A percentile compares a stretch with the other conserved stretches of the same genome.
Conservation (phyloP, 2,329 filamentous ascomycete species). For the Calonectria crousiana region DNA sequence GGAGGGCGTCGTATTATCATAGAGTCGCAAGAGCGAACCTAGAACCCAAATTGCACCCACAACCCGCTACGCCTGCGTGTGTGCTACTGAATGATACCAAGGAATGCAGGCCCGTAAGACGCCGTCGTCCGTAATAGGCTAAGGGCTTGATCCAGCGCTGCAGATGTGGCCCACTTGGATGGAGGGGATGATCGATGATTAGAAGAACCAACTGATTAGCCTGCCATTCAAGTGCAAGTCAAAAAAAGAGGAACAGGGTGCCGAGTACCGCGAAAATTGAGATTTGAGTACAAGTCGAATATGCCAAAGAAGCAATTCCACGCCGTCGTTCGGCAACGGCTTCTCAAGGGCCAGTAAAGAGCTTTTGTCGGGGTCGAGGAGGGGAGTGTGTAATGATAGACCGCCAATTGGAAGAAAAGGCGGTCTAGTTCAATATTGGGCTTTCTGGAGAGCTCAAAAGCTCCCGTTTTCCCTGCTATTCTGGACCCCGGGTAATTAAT, state of each 20-base stretch:
- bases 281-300: neutral
- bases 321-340: conserved; percentile 1
- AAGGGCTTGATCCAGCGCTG: conserved; percentile 28
- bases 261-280: neutral
- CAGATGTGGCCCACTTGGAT: conserved; percentile 22
- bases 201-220: conserved; percentile 31
- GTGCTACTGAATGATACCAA: conserved; percentile 9
- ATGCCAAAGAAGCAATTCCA: conserved; percentile 23
- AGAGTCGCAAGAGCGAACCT: neutral
- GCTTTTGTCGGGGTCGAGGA: conserved; percentile 4
- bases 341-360: conserved; percentile 8
- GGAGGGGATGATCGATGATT: conserved; percentile 34
- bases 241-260: conserved; percentile 5
- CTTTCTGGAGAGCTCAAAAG: neutral
- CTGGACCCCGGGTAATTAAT: conserved; percentile 11
- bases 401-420: conserved; percentile 51
- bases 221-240: conserved; percentile 24
- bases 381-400: conserved; percentile 46
- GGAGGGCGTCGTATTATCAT: conserved; percentile 10
- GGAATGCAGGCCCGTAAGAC: conserved; percentile 31
- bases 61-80: neutral
- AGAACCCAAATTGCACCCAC: neutral
- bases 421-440: conserved; percentile 39
- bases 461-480: conserved; percentile 8
- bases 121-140: conserved; percentile 40